These are phyloP conservation scores for Escovopsis sp. DNA, from an alignment of 2,329 filamentous ascomycete genomes.

Conservation along the genomic window DNA sequence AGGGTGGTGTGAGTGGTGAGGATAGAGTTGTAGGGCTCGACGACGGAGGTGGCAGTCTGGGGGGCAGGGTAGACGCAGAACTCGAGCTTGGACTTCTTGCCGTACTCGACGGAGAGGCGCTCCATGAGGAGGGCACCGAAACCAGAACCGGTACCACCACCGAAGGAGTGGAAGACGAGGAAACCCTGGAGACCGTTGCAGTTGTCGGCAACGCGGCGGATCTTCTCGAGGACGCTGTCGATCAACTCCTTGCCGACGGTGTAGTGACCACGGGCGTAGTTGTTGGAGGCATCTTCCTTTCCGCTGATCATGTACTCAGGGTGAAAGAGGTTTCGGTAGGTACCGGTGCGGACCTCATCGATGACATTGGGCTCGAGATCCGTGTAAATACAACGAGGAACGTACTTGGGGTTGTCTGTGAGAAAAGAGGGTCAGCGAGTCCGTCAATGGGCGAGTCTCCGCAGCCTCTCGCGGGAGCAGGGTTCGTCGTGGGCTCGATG, in stretches of 20 bases:
- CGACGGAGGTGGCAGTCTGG: slow-evolving; percentile 90
- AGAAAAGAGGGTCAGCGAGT: background rate
- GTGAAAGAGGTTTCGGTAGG: slow-evolving; percentile 95
- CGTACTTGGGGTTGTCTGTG: slow-evolving; percentile 92
- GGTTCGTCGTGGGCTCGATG: no score
- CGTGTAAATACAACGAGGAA: slow-evolving; percentile 96
- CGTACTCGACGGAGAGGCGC: slow-evolving; percentile 95
- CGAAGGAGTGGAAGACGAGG: slow-evolving; percentile 99
- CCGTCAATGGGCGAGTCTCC: background rate
- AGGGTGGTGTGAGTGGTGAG: slow-evolving; percentile 97
- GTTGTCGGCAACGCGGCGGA: slow-evolving; percentile 94
- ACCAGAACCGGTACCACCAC: slow-evolving; percentile 95
- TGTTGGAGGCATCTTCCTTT: slow-evolving; percentile 99
- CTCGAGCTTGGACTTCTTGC: slow-evolving; percentile 99
- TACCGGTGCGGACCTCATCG: slow-evolving; percentile 95
- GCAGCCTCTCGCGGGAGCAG: background rate
- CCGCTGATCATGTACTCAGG: slow-evolving; percentile 99
- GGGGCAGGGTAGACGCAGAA: slow-evolving; percentile 99
- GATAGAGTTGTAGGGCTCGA: slow-evolving; percentile 99
- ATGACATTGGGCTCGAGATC: slow-evolving; percentile 99
- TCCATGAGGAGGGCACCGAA: slow-evolving; percentile 98
- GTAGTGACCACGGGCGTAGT: slow-evolving; percentile 99
- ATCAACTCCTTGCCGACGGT: slow-evolving; percentile 99
- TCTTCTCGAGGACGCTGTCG: slow-evolving; percentile 93
- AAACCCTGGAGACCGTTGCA: slow-evolving; percentile 97